Percentiles rank a stretch among this genome's conserved stretches.
Conservation (phyloP, 148 eudicot genomes). For the Suaeda aralocaspica region DNA sequence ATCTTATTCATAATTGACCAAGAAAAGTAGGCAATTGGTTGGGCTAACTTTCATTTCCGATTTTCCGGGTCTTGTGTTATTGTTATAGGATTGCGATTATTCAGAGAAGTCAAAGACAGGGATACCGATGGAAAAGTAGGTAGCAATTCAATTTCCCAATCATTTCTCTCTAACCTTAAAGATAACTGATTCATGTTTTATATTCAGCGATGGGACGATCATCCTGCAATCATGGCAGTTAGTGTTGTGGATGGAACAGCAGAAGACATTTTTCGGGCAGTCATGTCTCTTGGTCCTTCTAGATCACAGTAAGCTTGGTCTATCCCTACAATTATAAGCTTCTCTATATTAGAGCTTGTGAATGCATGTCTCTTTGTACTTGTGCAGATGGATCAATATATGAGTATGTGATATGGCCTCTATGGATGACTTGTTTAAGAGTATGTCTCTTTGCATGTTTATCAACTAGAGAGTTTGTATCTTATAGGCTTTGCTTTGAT, state of each 20-base stretch:
- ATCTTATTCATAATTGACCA: neutral
- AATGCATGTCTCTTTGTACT: neutral
- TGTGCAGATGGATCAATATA: neutral
- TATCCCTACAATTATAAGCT: neutral
- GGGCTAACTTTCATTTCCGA: constrained; percentile 3
- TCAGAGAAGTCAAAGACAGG: constrained; percentile 63
- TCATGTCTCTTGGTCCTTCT: constrained; percentile 70
- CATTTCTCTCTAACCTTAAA: constrained; percentile 7
- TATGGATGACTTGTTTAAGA: neutral
- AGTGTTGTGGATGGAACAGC: constrained; percentile 62
- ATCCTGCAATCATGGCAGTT: constrained; percentile 75
- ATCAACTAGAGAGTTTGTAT: neutral
- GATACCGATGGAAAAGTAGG: constrained; percentile 47
- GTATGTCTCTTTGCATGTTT: neutral
- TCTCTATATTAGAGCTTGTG: neutral
- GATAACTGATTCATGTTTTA: constrained; percentile 14
- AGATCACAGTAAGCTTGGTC: constrained; percentile 61
- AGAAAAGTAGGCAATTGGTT: neutral
- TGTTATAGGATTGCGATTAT: constrained; percentile 55
- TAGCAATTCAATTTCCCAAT: neutral
- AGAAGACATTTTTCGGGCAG: constrained; percentile 56
- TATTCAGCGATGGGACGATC: constrained; percentile 54
- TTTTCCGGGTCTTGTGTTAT: too few relatives aligned
- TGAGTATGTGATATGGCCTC: neutral
- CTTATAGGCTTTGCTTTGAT: too few relatives aligned